A percentile compares a stretch with the other conserved stretches of the same genome.
phyloP scores from a whole-genome alignment of 2,329 filamentous ascomycete genomes.

The Hypoxylon sp. region DNA sequence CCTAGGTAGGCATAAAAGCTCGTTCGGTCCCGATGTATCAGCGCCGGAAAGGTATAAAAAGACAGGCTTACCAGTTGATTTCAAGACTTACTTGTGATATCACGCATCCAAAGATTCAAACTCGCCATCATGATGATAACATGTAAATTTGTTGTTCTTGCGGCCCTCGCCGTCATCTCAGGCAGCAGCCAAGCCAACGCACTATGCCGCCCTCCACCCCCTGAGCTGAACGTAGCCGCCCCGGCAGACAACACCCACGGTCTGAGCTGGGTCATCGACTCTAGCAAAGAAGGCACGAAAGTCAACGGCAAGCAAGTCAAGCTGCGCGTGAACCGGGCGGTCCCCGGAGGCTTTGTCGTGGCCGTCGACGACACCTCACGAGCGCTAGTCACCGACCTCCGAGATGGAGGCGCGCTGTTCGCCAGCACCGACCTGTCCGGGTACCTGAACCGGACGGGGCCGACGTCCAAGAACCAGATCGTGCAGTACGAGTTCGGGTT shows the following conservation, averaged over 20 bases:
- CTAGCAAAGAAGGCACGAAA: constrained; percentile 18
- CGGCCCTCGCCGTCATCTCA: constrained; percentile 22
- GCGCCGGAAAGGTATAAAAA: no score
- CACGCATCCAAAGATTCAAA: not conserved
- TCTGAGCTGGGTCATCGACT: constrained; percentile 29
- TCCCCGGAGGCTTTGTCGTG: constrained; percentile 19
- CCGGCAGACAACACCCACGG: constrained; percentile 22
- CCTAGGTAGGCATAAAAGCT: no score
- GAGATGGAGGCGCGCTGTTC: constrained; percentile 18
- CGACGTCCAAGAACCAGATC: not conserved
- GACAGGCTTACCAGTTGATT: no score
- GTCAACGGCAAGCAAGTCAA: constrained; percentile 39
- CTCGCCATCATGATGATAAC: not conserved
- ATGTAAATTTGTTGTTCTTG: not conserved
- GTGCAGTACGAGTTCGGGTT: not conserved
- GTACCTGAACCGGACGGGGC: not conserved
- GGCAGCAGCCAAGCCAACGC: constrained; percentile 15
- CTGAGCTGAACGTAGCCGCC: constrained; percentile 25
- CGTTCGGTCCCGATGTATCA: no score
- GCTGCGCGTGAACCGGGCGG: constrained; percentile 27
- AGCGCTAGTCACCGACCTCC: constrained; percentile 32
- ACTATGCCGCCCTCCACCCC: not conserved
- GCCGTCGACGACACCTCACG: constrained; percentile 36
- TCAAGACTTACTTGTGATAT: no score
- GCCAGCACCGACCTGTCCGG: not conserved